phyloP scores from a whole-genome alignment of 2,329 filamentous ascomycete genomes.

The Colletotrichum lentis region DNA sequence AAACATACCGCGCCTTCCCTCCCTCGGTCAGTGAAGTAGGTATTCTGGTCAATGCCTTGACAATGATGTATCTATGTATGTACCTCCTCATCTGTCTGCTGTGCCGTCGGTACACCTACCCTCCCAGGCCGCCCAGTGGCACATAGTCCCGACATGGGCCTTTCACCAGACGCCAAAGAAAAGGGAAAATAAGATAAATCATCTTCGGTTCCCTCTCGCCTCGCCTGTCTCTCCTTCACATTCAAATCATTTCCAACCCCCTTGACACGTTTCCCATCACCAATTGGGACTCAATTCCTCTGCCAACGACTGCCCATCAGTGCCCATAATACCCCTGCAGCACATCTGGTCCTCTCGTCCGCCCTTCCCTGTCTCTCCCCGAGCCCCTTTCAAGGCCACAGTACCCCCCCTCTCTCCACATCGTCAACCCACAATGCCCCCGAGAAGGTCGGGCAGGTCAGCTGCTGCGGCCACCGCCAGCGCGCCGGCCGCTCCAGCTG shows the following conservation, averaged over 20 bases:
- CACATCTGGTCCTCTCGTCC: background rate
- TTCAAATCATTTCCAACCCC: background rate
- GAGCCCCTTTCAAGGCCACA: background rate
- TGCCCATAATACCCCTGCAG: background rate
- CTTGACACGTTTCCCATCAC: background rate
- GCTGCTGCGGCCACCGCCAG: slow-evolving; percentile 13
- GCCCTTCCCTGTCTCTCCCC: background rate
- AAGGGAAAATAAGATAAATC: background rate
- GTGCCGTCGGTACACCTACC: background rate
- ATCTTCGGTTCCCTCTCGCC: background rate
- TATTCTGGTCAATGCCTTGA: no score
- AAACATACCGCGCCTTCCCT: slow-evolving; percentile 19
- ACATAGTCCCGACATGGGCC: background rate
- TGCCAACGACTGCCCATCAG: background rate
- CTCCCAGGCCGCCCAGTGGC: background rate
- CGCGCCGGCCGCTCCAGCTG: slow-evolving; percentile 13
- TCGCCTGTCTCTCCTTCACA: background rate
- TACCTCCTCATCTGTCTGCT: no score
- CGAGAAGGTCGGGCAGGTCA: slow-evolving; percentile 30
- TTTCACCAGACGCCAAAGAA: background rate
- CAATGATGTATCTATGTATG: no score
- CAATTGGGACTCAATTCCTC: slow-evolving; percentile 1
- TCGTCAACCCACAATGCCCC: slow-evolving; percentile 31
- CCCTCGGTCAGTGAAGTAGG: background rate
- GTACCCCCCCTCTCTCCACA: background rate